Percentiles rank a stretch among this genome's conserved stretches.
Conservation (phyloP, 345 rosid genomes). For the Boechera retrofracta region DNA sequence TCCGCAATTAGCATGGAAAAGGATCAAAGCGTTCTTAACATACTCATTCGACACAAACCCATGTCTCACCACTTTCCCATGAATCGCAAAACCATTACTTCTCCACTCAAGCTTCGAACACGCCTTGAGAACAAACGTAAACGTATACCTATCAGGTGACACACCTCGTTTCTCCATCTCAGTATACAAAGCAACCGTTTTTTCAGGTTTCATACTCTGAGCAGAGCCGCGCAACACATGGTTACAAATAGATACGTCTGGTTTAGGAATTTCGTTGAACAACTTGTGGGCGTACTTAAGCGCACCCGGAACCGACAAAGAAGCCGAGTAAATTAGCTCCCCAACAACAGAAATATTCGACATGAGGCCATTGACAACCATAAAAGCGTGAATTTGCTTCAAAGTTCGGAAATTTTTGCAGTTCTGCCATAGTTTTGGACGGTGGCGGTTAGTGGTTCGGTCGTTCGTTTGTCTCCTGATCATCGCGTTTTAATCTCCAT, state of each 20-base stretch:
- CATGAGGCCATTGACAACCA: slow-evolving; percentile 60
- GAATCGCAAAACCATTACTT: slow-evolving; percentile 61
- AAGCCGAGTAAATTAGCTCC: slow-evolving; percentile 57
- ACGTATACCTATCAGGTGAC: slow-evolving; percentile 62
- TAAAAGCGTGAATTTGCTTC: slow-evolving; percentile 64
- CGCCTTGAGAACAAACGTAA: slow-evolving; percentile 72
- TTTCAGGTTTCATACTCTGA: slow-evolving; percentile 53
- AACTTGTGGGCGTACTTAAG: slow-evolving; percentile 60
- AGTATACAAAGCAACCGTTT: slow-evolving; percentile 49
- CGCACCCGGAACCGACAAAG: slow-evolving; percentile 53
- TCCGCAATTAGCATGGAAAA: slow-evolving; percentile 72
- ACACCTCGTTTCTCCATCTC: slow-evolving; percentile 59
- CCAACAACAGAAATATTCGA: slow-evolving; percentile 52
- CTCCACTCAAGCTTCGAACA: slow-evolving; percentile 63
- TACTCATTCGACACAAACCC: slow-evolving; percentile 61
- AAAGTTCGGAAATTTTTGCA: slow-evolving; percentile 55
- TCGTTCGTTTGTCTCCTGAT: slow-evolving; percentile 60
- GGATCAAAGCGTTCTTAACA: slow-evolving; percentile 65
- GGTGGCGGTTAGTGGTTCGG: slow-evolving; percentile 52
- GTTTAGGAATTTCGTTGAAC: slow-evolving; percentile 63
- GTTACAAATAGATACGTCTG: slow-evolving; percentile 64
- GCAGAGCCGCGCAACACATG: slow-evolving; percentile 67
- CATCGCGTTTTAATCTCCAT: slow-evolving; percentile 41
- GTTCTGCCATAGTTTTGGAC: slow-evolving; percentile 57
- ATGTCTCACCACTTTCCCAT: slow-evolving; percentile 58